phyloP scores from a whole-genome alignment of 148 eudicot genomes.

The Rheum nobile region DNA sequence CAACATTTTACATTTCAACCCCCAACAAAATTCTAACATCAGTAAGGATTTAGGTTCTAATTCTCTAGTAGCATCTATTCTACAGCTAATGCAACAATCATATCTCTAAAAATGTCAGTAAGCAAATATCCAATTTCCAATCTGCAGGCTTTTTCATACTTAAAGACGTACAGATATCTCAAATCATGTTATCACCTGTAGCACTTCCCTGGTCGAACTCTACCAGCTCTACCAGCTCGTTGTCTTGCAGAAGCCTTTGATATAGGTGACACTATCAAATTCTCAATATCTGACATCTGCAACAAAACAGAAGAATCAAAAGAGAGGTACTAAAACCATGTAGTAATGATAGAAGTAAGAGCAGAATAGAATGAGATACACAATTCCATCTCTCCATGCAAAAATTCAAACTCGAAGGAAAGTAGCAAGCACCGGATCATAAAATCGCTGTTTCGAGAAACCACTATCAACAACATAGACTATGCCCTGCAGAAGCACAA shows the following conservation, averaged over 20 bases:
- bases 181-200: slow-evolving; percentile 41
- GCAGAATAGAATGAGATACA: not conserved
- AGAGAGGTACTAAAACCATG: not conserved
- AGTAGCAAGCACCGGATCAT: slow-evolving; percentile 63
- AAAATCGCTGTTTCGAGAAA: slow-evolving; percentile 92
- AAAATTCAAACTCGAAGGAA: not conserved
- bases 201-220: slow-evolving; percentile 96
- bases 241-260: slow-evolving; percentile 98
- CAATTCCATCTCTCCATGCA: not conserved
- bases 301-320: not conserved
- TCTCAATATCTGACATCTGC: slow-evolving; percentile 85
- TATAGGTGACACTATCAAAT: slow-evolving; percentile 85
- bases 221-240: slow-evolving; percentile 97
- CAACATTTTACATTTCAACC: not conserved
- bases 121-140: not conserved
- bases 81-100: not conserved
- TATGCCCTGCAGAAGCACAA: slow-evolving; percentile 48
- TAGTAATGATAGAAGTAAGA: not conserved
- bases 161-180: not conserved
- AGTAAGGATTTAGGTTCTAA: not conserved
- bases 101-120: not conserved
- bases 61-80: not conserved
- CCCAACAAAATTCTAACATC: not conserved
- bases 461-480: slow-evolving; percentile 97
- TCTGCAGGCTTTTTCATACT: not conserved